These are phyloP conservation scores for Vigna hirtella DNA, from an alignment of 306 rosid genomes.

Conservation along the genomic window DNA sequence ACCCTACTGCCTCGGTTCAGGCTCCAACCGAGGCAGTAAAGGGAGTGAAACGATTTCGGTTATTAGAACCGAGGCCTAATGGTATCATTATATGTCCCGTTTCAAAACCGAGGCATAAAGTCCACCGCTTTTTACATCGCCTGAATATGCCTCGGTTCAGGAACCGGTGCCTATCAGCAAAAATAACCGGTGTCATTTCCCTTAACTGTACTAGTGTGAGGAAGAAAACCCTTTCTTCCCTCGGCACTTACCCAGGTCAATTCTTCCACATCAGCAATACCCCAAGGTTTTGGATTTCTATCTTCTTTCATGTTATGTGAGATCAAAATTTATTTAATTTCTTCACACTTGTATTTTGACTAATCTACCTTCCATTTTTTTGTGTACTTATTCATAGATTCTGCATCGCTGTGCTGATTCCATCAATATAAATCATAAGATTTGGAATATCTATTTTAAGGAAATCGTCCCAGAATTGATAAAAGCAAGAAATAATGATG, in stretches of 20 bases:
- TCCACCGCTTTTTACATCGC: too few species aligned
- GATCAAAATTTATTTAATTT: not conserved
- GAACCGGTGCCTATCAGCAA: too few species aligned
- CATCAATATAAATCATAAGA: slow-evolving; percentile 58
- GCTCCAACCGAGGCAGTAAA: too few species aligned
- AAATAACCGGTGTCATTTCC: too few species aligned
- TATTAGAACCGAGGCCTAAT: too few species aligned
- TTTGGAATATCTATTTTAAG: slow-evolving; percentile 63
- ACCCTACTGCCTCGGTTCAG: too few species aligned
- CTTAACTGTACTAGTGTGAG: too few species aligned
- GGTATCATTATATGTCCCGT: too few species aligned
- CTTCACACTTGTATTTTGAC: not conserved
- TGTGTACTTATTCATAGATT: slow-evolving; percentile 51
- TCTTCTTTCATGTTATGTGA: slow-evolving; percentile 16
- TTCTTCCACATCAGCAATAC: slow-evolving; percentile 68
- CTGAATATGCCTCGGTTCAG: too few species aligned
- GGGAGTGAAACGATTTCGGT: too few species aligned
- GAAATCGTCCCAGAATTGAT: slow-evolving; percentile 44
- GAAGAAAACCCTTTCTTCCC: slow-evolving; percentile 77
- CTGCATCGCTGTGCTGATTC: slow-evolving; percentile 60
- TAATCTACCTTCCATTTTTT: slow-evolving; percentile 25
- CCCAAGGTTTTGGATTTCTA: slow-evolving; percentile 58
- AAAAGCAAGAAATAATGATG: too few species aligned
- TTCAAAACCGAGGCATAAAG: too few species aligned
- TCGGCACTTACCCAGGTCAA: slow-evolving; percentile 6